A percentile compares a stretch with the other conserved stretches of the same genome.
These are phyloP conservation scores for Jaltomata sinuosa DNA, from an alignment of 257 asterid species.

Conservation along the genomic window DNA sequence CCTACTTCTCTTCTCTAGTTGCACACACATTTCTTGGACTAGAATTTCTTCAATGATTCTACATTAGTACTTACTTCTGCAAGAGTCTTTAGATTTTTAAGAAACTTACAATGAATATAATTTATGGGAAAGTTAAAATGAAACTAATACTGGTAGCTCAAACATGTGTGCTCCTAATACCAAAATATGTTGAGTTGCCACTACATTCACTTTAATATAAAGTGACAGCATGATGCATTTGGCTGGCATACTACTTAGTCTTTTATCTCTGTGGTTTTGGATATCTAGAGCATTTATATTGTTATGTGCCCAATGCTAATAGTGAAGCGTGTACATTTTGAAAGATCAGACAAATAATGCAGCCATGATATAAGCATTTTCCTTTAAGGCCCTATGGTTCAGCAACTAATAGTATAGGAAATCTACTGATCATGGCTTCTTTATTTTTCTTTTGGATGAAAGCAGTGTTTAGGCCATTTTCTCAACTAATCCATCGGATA, in stretches of 20 bases:
- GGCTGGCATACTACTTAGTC: background rate
- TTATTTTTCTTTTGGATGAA: background rate
- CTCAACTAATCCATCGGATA: background rate
- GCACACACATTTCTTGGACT: background rate
- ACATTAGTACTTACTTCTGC: background rate
- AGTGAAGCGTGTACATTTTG: background rate
- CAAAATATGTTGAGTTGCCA: background rate
- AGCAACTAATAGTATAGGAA: background rate
- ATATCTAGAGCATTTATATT: background rate
- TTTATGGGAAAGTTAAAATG: background rate
- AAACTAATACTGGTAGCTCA: background rate
- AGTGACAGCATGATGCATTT: background rate
- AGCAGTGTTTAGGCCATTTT: background rate
- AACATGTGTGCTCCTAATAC: background rate
- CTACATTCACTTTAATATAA: background rate
- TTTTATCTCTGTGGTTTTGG: background rate
- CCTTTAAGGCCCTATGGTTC: background rate
- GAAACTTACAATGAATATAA: background rate
- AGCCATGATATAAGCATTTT: background rate
- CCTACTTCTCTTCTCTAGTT: background rate
- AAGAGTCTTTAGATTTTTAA: background rate
- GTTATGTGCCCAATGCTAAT: background rate
- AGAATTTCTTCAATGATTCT: background rate
- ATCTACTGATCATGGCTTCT: background rate
- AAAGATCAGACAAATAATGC: background rate